phyloP scores from a whole-genome alignment of 2,329 filamentous ascomycete species.

The Trichoderma endophyticum region DNA sequence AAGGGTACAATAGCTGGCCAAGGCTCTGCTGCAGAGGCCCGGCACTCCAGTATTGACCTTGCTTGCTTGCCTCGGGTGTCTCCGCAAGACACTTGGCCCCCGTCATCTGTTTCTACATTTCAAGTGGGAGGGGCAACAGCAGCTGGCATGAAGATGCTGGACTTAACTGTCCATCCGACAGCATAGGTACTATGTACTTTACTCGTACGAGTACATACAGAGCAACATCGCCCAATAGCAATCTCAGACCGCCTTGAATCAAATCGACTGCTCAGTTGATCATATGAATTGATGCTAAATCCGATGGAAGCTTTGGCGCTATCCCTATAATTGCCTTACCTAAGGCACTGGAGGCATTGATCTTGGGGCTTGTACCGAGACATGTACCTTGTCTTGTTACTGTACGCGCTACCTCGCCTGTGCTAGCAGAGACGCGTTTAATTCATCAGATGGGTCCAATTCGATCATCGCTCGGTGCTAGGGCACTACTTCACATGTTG shows the following conservation, averaged over 20 bases:
- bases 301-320: neutral
- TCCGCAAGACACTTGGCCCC: neutral
- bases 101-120: neutral
- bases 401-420: neutral
- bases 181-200: neutral
- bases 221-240: neutral
- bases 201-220: neutral
- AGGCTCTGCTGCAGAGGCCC: neutral
- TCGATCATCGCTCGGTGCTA: neutral
- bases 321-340: neutral
- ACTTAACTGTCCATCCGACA: neutral
- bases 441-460: neutral
- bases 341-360: neutral
- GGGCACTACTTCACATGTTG: neutral
- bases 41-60: neutral
- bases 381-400: neutral
- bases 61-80: neutral
- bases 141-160: neutral
- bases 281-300: neutral
- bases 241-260: neutral
- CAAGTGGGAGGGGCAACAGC: slow-evolving; percentile 8
- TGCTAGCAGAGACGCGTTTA: neutral
- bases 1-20: neutral
- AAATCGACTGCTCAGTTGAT: neutral
- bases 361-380: neutral